Evolutionary conservation across 2,329 filamentous ascomycete genomes (phyloP).

Genomic region (Penicillium aurantiogriseum): DNA sequence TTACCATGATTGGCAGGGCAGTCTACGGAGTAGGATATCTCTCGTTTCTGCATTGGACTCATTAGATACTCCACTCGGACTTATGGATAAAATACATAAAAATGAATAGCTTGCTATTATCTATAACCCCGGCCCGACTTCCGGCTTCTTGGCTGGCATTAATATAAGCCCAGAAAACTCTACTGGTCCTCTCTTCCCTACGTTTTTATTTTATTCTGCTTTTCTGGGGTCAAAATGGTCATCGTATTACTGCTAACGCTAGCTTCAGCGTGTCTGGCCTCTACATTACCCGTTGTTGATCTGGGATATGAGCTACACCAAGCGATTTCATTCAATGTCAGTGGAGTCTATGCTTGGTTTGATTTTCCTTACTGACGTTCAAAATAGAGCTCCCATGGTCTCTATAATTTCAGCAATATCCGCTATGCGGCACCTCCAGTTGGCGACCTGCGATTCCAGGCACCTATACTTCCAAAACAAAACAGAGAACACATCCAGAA

Average conservation of each 20-base stretch:
- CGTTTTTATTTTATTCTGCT: neutral
- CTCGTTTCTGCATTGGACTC: neutral
- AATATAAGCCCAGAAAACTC: neutral
- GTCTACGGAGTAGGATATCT: neutral
- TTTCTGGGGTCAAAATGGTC: constrained; percentile 9
- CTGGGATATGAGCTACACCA: constrained; percentile 55
- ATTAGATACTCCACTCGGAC: neutral
- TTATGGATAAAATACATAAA: neutral
- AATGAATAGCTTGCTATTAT: neutral
- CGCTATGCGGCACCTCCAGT: constrained; percentile 56
- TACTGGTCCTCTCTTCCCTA: neutral
- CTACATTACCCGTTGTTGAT: constrained; percentile 46
- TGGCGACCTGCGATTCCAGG: constrained; percentile 51
- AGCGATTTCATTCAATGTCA: constrained; percentile 33
- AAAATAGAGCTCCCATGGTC: constrained; percentile 31
- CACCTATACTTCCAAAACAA: constrained; percentile 44
- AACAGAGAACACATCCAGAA: constrained; percentile 49
- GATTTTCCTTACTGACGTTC: neutral
- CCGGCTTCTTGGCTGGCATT: neutral
- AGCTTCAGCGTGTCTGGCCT: constrained; percentile 19
- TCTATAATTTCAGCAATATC: constrained; percentile 59
- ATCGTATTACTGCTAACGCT: constrained; percentile 11
- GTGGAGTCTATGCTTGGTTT: neutral
- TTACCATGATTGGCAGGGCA: neutral
- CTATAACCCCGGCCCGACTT: neutral